Percentiles rank a stretch among this genome's conserved stretches.
phyloP scores from a whole-genome alignment of 1,284 basidiomycete species.

The Phylloporus sp. region DNA sequence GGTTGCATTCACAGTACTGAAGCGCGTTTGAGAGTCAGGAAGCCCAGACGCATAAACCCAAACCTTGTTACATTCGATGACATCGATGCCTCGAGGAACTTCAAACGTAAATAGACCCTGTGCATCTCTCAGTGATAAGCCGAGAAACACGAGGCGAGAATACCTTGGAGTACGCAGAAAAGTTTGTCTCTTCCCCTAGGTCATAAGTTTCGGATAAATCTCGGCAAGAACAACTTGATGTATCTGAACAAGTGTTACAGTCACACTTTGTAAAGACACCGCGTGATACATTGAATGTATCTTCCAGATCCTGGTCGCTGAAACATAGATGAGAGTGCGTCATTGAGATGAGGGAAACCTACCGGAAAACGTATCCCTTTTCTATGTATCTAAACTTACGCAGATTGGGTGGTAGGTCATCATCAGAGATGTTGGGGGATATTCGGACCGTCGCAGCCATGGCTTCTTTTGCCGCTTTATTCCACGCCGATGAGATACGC shows the following conservation, averaged over 20 bases:
- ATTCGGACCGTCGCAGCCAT: conserved; percentile 56
- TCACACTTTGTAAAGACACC: conserved; percentile 41
- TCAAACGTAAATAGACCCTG: conserved; percentile 61
- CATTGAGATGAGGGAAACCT: conserved; percentile 3
- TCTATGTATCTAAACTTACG: conserved; percentile 61
- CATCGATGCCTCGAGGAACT: conserved; percentile 52
- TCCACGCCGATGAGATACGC: conserved; percentile 51
- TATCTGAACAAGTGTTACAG: conserved; percentile 41
- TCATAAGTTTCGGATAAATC: conserved; percentile 37
- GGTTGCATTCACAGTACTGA: conserved; percentile 56
- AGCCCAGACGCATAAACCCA: neutral
- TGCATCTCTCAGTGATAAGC: conserved; percentile 7
- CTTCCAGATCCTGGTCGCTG: conserved; percentile 31
- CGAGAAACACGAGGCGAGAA: conserved; percentile 29
- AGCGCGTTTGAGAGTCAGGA: conserved; percentile 8
- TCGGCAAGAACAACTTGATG: conserved; percentile 43
- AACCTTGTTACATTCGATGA: conserved; percentile 70
- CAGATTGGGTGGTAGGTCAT: conserved; percentile 52
- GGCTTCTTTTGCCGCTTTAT: conserved; percentile 41
- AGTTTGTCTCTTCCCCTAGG: conserved; percentile 16
- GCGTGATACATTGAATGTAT: conserved; percentile 28
- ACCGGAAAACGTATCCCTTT: conserved; percentile 56
- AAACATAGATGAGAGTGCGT: conserved; percentile 13
- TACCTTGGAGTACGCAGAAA: conserved; percentile 52
- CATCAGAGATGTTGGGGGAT: conserved; percentile 55